Percentiles rank a stretch among this genome's conserved stretches.
Evolutionary conservation across 768 basidiomycete genomes (phyloP).

Genomic region (Clitopilus passeckerianus): DNA sequence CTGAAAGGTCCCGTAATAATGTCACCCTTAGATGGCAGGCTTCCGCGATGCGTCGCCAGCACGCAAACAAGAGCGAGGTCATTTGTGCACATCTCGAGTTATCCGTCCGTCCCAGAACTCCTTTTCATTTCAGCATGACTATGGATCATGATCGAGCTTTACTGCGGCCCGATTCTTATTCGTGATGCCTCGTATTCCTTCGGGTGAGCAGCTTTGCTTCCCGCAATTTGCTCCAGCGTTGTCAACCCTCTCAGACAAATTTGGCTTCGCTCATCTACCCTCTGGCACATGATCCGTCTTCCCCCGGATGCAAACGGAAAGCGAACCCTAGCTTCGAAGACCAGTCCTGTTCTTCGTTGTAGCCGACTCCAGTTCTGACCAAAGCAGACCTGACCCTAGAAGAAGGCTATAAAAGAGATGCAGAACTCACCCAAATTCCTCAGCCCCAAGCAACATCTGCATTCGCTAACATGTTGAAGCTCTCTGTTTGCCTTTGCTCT

Average conservation of each 20-base stretch:
- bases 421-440: not conserved
- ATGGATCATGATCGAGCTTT: not conserved
- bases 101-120: not conserved
- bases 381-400: not conserved
- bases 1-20: too few relatives aligned
- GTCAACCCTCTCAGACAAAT: not conserved
- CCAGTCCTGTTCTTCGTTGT: not conserved
- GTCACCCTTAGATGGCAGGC: too few relatives aligned
- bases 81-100: too few relatives aligned
- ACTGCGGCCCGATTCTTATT: not conserved
- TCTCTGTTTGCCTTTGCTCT: conserved; percentile 27
- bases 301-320: not conserved
- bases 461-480: conserved; percentile 25
- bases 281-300: not conserved
- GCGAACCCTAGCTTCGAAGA: not conserved
- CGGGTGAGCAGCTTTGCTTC: not conserved
- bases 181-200: not conserved
- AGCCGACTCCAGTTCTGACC: not conserved
- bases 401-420: not conserved
- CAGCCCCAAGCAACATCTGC: not conserved
- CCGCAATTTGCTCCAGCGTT: not conserved
- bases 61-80: too few relatives aligned
- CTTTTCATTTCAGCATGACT: not conserved
- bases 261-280: not conserved
- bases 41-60: too few relatives aligned